A percentile compares a stretch with the other conserved stretches of the same genome.
These are phyloP conservation scores for Hirschioporus abietinus DNA, from an alignment of 768 basidiomycete species.

Conservation along the genomic window DNA sequence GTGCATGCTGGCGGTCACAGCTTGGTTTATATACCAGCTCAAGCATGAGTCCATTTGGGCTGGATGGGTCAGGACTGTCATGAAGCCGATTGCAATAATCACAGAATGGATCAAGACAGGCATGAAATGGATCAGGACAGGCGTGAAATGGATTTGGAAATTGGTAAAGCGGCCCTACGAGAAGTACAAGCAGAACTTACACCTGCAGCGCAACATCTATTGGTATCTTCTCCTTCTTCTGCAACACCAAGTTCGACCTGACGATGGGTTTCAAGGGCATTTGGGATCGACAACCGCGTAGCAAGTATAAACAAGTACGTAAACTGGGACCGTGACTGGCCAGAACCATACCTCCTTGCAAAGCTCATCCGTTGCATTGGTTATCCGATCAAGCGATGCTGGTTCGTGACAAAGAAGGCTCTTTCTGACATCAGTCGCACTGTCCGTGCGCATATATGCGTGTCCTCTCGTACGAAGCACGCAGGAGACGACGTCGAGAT, in stretches of 20 bases:
- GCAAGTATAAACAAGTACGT: not conserved
- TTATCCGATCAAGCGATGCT: not conserved
- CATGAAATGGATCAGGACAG: not conserved
- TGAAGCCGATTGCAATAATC: not conserved
- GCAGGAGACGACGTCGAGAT: too few species aligned
- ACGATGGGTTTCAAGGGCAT: not conserved
- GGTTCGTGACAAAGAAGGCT: not conserved
- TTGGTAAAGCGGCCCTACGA: not conserved
- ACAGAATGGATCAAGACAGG: too few species aligned
- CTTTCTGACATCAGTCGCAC: not conserved
- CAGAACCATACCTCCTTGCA: not conserved
- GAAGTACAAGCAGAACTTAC: not conserved
- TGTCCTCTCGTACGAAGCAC: too few species aligned
- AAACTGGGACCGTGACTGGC: not conserved
- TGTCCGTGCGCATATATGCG: too few species aligned
- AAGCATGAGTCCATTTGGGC: too few species aligned
- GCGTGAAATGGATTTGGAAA: not conserved
- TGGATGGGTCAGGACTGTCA: too few species aligned
- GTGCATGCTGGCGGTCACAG: too few species aligned
- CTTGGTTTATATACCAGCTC: too few species aligned
- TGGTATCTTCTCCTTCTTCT: not conserved
- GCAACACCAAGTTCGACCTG: not conserved
- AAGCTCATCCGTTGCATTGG: not conserved
- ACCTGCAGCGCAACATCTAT: not conserved
- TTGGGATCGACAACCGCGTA: not conserved